Conservation (phyloP, 768 basidiomycete species). For the Chalciporus sphaerocephalus region DNA sequence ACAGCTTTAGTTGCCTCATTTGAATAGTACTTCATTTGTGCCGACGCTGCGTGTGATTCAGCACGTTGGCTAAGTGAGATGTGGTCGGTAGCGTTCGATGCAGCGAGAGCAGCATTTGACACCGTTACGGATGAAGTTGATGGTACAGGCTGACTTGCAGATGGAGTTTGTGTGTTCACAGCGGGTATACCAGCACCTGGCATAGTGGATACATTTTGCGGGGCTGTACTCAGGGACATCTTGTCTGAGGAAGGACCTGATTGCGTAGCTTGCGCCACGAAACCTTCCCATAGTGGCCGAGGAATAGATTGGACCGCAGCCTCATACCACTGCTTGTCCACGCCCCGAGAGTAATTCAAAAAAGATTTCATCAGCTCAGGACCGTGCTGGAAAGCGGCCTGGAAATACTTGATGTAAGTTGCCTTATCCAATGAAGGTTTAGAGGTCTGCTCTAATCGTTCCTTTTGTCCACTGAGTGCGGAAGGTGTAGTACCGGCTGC, state of each 20-base stretch:
- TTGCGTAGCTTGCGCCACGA: conserved; percentile 5
- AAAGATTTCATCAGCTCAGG: conserved; percentile 9
- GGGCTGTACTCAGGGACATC: background rate
- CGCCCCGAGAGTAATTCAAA: conserved; percentile 15
- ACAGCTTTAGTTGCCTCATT: conserved; percentile 11
- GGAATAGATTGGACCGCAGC: conserved; percentile 18
- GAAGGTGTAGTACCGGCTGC: background rate
- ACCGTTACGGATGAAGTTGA: background rate
- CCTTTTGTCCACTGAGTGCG: conserved; percentile 8
- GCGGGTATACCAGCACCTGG: background rate
- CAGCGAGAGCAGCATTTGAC: background rate
- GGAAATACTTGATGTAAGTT: conserved; percentile 22
- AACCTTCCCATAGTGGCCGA: conserved; percentile 8
- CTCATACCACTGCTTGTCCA: conserved; percentile 20
- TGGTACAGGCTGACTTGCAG: background rate
- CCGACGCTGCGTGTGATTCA: conserved; percentile 4
- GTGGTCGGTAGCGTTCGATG: background rate
- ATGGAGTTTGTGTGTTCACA: background rate
- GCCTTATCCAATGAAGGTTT: conserved; percentile 7
- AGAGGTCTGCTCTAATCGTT: conserved; percentile 1
- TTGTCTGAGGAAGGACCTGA: background rate
- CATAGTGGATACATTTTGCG: background rate
- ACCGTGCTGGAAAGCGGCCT: conserved; percentile 19
- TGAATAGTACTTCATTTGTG: conserved; percentile 22
- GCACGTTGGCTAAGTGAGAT: background rate